Base-by-base conservation (phyloP, 78 protist genomes). In the Guillardia theta region DNA sequence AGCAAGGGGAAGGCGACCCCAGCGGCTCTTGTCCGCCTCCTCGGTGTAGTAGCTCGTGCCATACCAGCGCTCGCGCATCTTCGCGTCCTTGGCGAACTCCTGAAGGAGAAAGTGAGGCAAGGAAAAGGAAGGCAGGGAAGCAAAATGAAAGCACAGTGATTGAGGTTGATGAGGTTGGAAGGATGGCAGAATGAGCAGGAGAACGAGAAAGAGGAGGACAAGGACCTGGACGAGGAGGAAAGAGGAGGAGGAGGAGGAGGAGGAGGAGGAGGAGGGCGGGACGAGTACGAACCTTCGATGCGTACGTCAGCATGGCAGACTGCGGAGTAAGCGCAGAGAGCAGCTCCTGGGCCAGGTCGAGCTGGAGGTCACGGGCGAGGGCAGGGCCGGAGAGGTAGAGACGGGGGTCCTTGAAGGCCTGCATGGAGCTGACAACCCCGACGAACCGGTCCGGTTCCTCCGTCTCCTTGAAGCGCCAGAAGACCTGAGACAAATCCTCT, bases 51-150 rank as follows among this genome's bases (percentile, higher is more conserved):
- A n/a, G n/a, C n/a, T n/a, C 0, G 95, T 94, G 2, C 95, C 95
- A 37, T 94, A 94, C 95, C 95, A 94, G 48, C 44, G n/a, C 88
- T 94, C 95, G 27, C 62, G 12, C 18, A 76, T 54, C 47, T 4
- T 12, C 12, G 58, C 88, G 36, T 8, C 93, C 45, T 46, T 33
- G 15, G 46, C 15, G 48, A 48, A 48, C 19, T 44, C 77, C n/a
- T n/a, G n/a, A n/a, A n/a, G n/a, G n/a, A n/a, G 41, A 88, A 1
- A n/a, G 18, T 30, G 41, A 88, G 24, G 41, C 93, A n/a, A n/a
- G n/a, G n/a, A n/a, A n/a, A n/a, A n/a, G n/a, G n/a, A n/a, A n/a
- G n/a, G n/a, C n/a, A n/a, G n/a, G n/a, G n/a, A n/a, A n/a, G n/a
- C n/a, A n/a, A n/a, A n/a, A n/a, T n/a, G n/a, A n/a, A n/a, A n/a